Evolutionary conservation across 2,329 filamentous ascomycete genomes (phyloP), one percentile per base, ranked within the genome.

Genomic region (Colletotrichum caudatum): DNA sequence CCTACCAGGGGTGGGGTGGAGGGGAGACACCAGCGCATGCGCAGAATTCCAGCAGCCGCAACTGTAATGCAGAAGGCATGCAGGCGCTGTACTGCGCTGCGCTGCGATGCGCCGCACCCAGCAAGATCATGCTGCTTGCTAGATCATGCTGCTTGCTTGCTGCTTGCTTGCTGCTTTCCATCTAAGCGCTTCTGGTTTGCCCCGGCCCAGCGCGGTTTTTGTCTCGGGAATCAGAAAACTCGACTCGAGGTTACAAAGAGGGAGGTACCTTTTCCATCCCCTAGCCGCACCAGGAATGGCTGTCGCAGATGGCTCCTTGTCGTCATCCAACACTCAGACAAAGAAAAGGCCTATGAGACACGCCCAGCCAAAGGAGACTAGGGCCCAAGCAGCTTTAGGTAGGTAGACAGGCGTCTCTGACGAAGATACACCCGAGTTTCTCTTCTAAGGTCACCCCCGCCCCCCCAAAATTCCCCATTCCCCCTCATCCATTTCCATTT

Each of bases 261-360:
- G 23, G 35, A 53, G 29, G 44, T 58, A 63, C 58, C 41, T 65
- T 35, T 56, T 37, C 33, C 39, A n/a, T 39, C 39, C 63, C 39
- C n/a, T 39, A 39, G 56, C 56, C 63, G 26, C 51, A 64, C 64
- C 58, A 63, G 68, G 59, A 68, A 50, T 60, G 29, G 50, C 59
- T 64, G 69, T 71, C 69, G 59, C 69, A 71, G 65, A 69, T 50
- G 56, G 51, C 65, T 64, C 16, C n/a, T 60, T 33, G 57, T 66
- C 64, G 37, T 68, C 64, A 66, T 56, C 48, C 64, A 50, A 41
- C 18, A 33, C 50, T 57, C 62, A 39, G 41, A 51, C 64, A 71
- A 62, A 71, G 58, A 54, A 20, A 39, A 50, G 20, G 35, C 51
- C 69, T 39, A 23, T 71, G 69, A 68, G 69, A 71, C 64, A 71